These are phyloP conservation scores for Ascochyta pisi DNA, from an alignment of 2,329 filamentous ascomycete genomes.

Conservation along the genomic window DNA sequence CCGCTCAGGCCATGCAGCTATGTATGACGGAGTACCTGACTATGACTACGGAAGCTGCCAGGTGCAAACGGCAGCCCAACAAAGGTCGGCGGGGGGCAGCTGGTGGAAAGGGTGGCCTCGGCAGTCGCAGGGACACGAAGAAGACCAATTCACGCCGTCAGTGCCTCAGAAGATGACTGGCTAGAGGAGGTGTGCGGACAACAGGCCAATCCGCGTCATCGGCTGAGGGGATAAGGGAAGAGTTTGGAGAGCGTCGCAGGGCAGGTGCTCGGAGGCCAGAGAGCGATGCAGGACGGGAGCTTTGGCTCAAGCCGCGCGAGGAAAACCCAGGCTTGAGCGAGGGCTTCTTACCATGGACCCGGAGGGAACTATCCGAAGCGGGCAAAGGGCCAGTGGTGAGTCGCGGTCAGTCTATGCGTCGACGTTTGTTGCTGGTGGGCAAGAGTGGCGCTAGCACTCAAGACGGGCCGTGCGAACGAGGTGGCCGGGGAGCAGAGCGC, in stretches of 20 bases:
- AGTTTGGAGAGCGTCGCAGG: constrained; percentile 49
- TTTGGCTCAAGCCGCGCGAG: constrained; percentile 42
- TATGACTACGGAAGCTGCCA: constrained; percentile 22
- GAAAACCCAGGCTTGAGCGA: constrained; percentile 42
- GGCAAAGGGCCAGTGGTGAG: constrained; percentile 38
- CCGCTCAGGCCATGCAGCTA: constrained; percentile 52
- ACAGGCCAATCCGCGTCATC: constrained; percentile 47
- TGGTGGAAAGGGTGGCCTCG: constrained; percentile 37
- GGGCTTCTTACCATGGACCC: constrained; percentile 48
- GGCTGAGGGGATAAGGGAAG: constrained; percentile 36
- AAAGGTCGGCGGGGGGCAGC: constrained; percentile 31
- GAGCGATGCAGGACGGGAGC: constrained; percentile 40
- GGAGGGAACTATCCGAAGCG: constrained; percentile 46
- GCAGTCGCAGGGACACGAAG: constrained; percentile 39
- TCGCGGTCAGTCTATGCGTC: constrained; percentile 40
- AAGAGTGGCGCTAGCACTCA: constrained; percentile 32
- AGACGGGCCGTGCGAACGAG: constrained; percentile 39
- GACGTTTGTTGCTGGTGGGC: constrained; percentile 42
- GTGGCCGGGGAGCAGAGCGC: constrained; percentile 25
- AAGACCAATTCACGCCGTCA: constrained; percentile 34
- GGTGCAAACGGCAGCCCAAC: constrained; percentile 37
- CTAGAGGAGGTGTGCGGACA: constrained; percentile 33
- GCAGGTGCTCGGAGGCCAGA: constrained; percentile 37
- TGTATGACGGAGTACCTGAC: constrained; percentile 36
- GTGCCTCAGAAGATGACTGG: constrained; percentile 39